phyloP scores from a whole-genome alignment of 2,329 filamentous ascomycete species.

The Aspergillus sp. region DNA sequence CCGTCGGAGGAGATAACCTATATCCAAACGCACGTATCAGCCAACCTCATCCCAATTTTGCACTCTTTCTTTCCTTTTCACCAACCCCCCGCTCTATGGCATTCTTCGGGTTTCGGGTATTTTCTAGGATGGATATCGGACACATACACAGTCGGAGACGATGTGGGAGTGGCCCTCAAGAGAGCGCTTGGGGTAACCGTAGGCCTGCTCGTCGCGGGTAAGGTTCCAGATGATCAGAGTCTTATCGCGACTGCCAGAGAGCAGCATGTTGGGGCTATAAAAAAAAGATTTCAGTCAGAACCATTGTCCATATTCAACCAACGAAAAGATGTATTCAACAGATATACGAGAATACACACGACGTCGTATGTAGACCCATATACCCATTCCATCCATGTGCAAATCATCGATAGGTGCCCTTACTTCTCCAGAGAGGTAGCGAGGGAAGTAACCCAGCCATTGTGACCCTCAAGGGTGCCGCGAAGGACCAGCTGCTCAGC shows the following conservation, averaged over 20 bases:
- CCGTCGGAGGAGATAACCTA: conserved; percentile 99
- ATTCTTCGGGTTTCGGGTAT: conserved; percentile 1
- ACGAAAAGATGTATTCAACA: conserved; percentile 13
- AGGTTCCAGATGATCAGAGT: conserved; percentile 99
- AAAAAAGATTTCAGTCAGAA: conserved; percentile 36
- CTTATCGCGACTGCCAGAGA: conserved; percentile 97
- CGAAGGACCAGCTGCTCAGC: conserved; percentile 94
- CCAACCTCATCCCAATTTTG: conserved; percentile 21
- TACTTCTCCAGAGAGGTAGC: conserved; percentile 99
- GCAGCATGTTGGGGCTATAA: conserved; percentile 94
- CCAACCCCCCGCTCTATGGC: neutral
- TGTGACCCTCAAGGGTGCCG: conserved; percentile 98
- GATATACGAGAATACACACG: conserved; percentile 7
- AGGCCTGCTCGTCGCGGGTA: conserved; percentile 95
- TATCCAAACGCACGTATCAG: conserved; percentile 31
- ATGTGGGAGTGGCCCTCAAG: conserved; percentile 99
- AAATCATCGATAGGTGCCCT: conserved; percentile 36
- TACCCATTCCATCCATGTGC: conserved; percentile 14
- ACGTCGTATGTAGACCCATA: conserved; percentile 10
- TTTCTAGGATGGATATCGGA: conserved; percentile 15
- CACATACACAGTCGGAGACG: conserved; percentile 98
- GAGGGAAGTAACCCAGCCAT: conserved; percentile 98
- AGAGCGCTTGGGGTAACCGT: conserved; percentile 98
- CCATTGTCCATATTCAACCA: conserved; percentile 27
- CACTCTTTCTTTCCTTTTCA: neutral